Base-by-base conservation (phyloP, 2,329 filamentous ascomycete species). In the Camptophora hylomeconis region DNA sequence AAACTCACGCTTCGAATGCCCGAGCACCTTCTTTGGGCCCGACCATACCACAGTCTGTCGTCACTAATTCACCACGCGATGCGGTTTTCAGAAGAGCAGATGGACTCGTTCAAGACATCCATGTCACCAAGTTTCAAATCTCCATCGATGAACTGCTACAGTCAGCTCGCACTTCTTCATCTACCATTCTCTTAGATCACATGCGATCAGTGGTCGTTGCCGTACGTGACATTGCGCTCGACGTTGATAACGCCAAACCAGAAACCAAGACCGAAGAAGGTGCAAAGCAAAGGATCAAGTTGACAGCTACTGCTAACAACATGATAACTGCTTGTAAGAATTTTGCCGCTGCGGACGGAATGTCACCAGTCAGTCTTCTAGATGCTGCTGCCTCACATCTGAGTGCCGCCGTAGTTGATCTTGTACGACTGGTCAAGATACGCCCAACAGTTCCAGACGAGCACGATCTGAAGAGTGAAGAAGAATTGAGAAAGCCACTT, bases 251-350 rank as follows among this genome's bases (percentile, higher is more conserved):
- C 33, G 74, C 76, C 30, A 65, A 70, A 25, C 61, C 68, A 8
- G 54, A 60, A 7, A 54, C 63, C 2, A 65, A 57, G 19, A 67
- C 71, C 37, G 51, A 50, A 16, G 69, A 69, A 19, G 61, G 63
- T 16, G 52, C 58, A 20, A 68, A 72, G 39, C 62, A 76, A 38
- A 72, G 74, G 40, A 60, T 65, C 16, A 83, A 77, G 52, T 66
- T 92, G 36, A 92, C 82, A 55, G 69, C 72, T 27, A 92, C 87
- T 2, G 86, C 89, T 26, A 95, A 95, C 62, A 89, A 87, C 48
- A 65, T 98, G 33, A 94, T 95, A 46, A 95, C 87, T 2, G 83
- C 87, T 2, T 79, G 82, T 18, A 93, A 92, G 60, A 93, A 93
- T 49, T 93, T 89, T 52, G 77, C 80, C 18, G 69, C 72, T 7